Evolutionary conservation across 176 grass and related monocot genomes (phyloP).

Genomic region (Cenchrus americanus): DNA sequence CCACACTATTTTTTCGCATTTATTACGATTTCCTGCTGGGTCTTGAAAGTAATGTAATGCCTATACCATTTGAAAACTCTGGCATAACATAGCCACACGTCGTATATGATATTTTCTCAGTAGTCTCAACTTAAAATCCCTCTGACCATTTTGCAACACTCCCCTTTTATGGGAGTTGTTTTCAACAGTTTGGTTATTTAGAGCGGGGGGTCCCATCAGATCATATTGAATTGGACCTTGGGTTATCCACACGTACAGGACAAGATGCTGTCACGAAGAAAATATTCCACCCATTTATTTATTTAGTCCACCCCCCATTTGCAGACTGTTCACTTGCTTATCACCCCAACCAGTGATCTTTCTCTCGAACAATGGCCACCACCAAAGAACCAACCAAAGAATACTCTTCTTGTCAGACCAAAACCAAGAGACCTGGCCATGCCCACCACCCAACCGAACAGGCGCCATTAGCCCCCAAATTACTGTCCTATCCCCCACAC

Average conservation of each 20-base stretch:
- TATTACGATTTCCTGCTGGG: background rate
- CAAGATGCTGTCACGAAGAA: background rate
- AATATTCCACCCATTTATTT: background rate
- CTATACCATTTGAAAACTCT: background rate
- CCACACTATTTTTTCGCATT: background rate
- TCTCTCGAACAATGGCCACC: no score
- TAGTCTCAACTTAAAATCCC: background rate
- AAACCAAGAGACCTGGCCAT: no score
- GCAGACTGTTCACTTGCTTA: no score
- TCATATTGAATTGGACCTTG: slow-evolving; percentile 5
- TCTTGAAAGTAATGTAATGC: background rate
- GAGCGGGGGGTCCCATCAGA: background rate
- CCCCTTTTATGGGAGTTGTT: background rate
- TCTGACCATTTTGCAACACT: background rate
- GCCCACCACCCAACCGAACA: no score
- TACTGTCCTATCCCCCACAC: slow-evolving; percentile 24
- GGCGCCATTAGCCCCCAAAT: no score
- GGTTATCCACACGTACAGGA: background rate
- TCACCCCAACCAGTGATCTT: no score
- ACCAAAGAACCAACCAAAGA: no score
- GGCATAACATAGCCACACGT: background rate
- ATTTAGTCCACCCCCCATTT: background rate
- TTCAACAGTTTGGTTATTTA: background rate
- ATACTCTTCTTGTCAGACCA: no score
- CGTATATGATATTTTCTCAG: background rate